Conservation (phyloP, 2,329 filamentous ascomycete genomes). For the Xylaria arbuscula region DNA sequence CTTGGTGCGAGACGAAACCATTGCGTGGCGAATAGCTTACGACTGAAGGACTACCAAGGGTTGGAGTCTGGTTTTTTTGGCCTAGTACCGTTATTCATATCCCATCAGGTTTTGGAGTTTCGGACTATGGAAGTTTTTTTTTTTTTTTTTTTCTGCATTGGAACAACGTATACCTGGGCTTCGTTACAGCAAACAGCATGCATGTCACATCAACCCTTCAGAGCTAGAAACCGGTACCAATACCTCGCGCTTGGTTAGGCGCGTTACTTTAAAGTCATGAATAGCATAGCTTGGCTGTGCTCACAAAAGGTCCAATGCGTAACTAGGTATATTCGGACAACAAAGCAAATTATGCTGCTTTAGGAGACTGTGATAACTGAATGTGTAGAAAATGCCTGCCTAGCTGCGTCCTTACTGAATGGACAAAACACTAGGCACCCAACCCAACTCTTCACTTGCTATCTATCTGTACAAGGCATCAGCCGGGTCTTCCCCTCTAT, state of each 20-base stretch:
- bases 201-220: background rate
- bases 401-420: background rate
- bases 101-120: slow-evolving; percentile 26
- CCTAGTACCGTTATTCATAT: background rate
- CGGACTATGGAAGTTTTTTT: no score
- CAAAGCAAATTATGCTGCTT: slow-evolving; percentile 32
- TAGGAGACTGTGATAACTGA: background rate
- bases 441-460: background rate
- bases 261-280: slow-evolving; percentile 1
- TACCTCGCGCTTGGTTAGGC: background rate
- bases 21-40: background rate
- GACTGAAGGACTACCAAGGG: background rate
- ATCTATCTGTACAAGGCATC: background rate
- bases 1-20: background rate
- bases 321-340: slow-evolving; percentile 30
- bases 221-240: background rate
- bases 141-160: slow-evolving; percentile 9
- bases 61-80: slow-evolving; percentile 9
- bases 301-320: slow-evolving; percentile 19
- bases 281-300: background rate
- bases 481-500: background rate
- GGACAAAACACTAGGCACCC: background rate
- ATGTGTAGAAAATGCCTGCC: slow-evolving; percentile 5
- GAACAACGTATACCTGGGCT: background rate
- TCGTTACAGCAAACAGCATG: slow-evolving; percentile 8